Base-by-base conservation (phyloP, 2,329 filamentous ascomycete genomes). In the Cucurbitaria berberidis region DNA sequence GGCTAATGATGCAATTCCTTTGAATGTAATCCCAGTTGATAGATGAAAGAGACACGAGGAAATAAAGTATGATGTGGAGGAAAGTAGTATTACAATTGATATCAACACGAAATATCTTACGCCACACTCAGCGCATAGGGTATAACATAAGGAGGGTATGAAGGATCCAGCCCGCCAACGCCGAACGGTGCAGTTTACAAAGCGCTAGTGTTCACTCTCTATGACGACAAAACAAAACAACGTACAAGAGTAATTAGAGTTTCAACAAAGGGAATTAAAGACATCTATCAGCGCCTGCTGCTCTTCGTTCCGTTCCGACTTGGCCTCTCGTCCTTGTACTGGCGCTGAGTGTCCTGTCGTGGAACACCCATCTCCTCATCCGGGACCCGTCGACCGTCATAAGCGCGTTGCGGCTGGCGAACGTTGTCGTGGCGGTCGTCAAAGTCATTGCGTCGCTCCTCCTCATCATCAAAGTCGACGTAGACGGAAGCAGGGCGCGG, bases 401-500 rank as follows among this genome's bases (percentile, higher is more conserved):
- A 69, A 2, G 69, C 60, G 13, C 62, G 69, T 38, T 62, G 57
- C 11, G 70, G 70, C 13, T 58, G 62, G 26, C 65, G 69, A 24
- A 74, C 66, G 43, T 69, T 47, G 24, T 67, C 65, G 36, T 65
- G 58, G 22, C 52, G 53, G 9, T 64, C 61, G 10, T 65, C 57
- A 27, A 68, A 69, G 22, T 55, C 48, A 42, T 57, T 60, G 29
- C 55, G 57, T 11, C 64, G 66, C 13, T 67, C 60, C 18, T 76
- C 71, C 30, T 77, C 75, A 30, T 77, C 74, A 10, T 72, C 73
- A 36, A 77, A 75, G 39, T 80, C 78, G 53, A 81, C 75, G 39
- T 78, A 79, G 2, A 76, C 77, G 4, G 79, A 80, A 2, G 79
- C 79, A 24, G 79, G 78, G 27, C 72, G 75, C 15, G 74, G 63